Base-by-base conservation (phyloP, 345 rosid species). In the Hirschfeldia incana region DNA sequence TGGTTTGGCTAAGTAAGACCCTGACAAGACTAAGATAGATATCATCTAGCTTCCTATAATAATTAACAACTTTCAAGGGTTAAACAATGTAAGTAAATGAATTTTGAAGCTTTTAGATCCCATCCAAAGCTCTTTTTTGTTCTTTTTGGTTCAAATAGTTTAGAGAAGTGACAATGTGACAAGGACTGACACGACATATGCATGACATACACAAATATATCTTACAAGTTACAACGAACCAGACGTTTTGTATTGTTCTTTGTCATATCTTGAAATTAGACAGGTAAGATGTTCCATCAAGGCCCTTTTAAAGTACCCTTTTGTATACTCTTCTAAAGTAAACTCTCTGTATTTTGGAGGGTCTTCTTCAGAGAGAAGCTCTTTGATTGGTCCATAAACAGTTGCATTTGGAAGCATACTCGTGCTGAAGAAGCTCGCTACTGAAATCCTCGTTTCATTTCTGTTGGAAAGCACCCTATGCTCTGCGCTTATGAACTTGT, bases 371-470 rank as follows among this genome's bases (percentile, higher is more conserved):
- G 87, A 85, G 26, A 79, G 6, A 49, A 82, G 73, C 76, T 85
- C 87, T 59, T 80, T 80, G 39, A 84, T 80, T 44, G 90, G 87
- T 51, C 88, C 87, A 29, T 80, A 84, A 28, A 70, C 15, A 30
- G 59, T 76, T 1, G 68, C 21, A 9, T 53, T 70, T 3, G 72
- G 26, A 27, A 27, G 69, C 44, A 70, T 7, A 27, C 58, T 51
- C 29, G 69, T 8, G 64, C 69, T 70, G 34, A 86, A 83, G 46
- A 87, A 87, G 75, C 78, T 21, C 3, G 86, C 85, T 3, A 86
- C 83, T 11, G 87, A 86, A 2, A 88, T 66, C 78, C 85, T 80
- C 2, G 84, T 83, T 3, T 77, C 77, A 29, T 4, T 65, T n/a
- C 5, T 60, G n/a, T 75, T 86, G 1, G 80, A 76, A 55, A 83